These are phyloP conservation scores for Pachysandra terminalis DNA, from an alignment of 164 flowering plant species.

Conservation along the genomic window DNA sequence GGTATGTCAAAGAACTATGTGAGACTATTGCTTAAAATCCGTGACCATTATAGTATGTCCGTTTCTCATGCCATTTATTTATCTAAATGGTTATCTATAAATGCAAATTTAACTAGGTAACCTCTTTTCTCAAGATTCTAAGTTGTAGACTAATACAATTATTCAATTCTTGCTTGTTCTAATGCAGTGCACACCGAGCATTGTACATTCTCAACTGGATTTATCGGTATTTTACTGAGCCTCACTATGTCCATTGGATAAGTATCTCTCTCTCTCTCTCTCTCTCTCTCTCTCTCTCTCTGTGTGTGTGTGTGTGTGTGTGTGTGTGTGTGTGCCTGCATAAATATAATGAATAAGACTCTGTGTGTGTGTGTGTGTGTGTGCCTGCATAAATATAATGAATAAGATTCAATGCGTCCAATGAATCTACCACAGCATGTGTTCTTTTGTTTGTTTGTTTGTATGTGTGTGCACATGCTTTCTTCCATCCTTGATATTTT, in stretches of 20 bases:
- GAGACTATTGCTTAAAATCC: too few relatives aligned
- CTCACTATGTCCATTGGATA: slow-evolving; percentile 87
- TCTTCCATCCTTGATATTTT: neutral
- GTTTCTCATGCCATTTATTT: too few relatives aligned
- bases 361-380: too few relatives aligned
- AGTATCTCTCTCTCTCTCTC: slow-evolving; percentile 30
- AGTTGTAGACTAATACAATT: neutral
- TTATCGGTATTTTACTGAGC: slow-evolving; percentile 87
- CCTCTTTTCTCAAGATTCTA: neutral
- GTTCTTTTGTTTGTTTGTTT: neutral
- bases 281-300: neutral
- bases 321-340: too few relatives aligned
- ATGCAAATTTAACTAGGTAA: neutral
- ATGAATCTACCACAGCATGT: neutral
- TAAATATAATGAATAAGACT: neutral
- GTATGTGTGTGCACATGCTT: neutral
- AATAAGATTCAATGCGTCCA: too few relatives aligned
- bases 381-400: neutral
- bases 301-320: too few relatives aligned
- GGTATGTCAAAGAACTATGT: too few relatives aligned
- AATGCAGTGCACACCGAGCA: slow-evolving; percentile 78
- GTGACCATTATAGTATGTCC: too few relatives aligned
- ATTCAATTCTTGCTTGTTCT: slow-evolving; percentile 3
- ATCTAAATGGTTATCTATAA: too few relatives aligned
- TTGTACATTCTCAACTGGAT: slow-evolving; percentile 90